Evolutionary conservation across 495 filamentous ascomycete species (phyloP), one percentile per base, ranked within the genome.

Genomic region (Daldinia concentrica): DNA sequence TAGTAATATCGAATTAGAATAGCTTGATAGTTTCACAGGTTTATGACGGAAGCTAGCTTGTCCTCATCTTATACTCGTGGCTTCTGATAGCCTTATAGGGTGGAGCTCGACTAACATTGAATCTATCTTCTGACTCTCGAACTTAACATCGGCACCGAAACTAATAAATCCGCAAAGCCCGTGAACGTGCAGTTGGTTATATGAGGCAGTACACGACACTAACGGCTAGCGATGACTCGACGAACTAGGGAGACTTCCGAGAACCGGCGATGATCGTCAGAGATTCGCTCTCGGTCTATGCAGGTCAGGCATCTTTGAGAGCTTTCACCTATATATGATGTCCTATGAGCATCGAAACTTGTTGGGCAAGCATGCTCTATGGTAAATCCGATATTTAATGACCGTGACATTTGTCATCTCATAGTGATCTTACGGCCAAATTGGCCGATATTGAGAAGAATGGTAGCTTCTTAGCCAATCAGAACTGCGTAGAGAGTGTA

Each of bases 111-210:
- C 8, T 4, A 48, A 22, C 43, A 22, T 48, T 4, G 19, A 11
- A 24, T 48, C 2, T 24, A 24, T 24, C 43, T 24, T 15, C 19
- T 24, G 1, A 11, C 9, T 24, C 19, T 48, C 19, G 43, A 48
- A 24, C 43, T 48, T 24, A 48, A 48, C 43, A 48, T 22, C 43
- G 43, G 17, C 8, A 8, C 17, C 43, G 4, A 19, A 9, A 48
- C n/a, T 22, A 48, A 48, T 48, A 48, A 48, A 48, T 24, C 43
- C 43, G 43, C 19, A 48, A 48, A 48, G 17, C 43, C 43, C 43
- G 43, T 24, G 9, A 15, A 48, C 17, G 8, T 48, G 43, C 43
- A 48, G 15, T 24, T 48, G 43, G 3, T 2, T 48, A 36, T 12
- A 48, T 48, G 3, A 48, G 7, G 12, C 14, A 14, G 1, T 4